Base-by-base conservation (phyloP, 352 stramenopile genomes). In the Phytopythium kandeliae region DNA sequence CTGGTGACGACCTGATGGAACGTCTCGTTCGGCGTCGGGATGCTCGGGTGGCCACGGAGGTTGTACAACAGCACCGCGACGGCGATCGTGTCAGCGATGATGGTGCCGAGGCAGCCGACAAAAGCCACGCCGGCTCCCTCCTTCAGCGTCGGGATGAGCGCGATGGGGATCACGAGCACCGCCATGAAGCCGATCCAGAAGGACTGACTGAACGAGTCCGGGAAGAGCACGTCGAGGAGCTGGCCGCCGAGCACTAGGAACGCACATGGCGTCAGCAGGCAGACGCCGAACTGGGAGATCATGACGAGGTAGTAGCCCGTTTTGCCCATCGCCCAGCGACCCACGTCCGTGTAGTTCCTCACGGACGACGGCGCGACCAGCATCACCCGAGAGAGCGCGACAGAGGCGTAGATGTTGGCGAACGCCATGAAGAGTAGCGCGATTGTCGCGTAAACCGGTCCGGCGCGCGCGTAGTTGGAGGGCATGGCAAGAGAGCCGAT, bases 401-500 rank as follows among this genome's bases (percentile, higher is more conserved):
- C 45, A 10, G 62, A 69, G 17, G 72, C 69, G 49, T 77, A 80
- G 28, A 74, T 67, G 54, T 84, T 84, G 44, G 67, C 61, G 45
- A 67, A 63, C 13, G 60, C 63, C 72, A 84, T 84, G 60, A 84
- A 78, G 40, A 71, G 50, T 46, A 79, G 54, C 16, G 72, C 72
- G 42, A 69, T 47, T 24, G 58, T 34, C 0, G 72, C 72, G 34
- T 66, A 41, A 1, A 55, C 21, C 0, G 67, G 65, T 0, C 72
- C 72, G 2, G 72, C 70, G 13, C 72, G 72, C 24, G 72, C 54
- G 36, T 65, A 85, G 46, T 82, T 85, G 33, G 56, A 60, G 0
- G 75, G 72, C 66, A 86, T 84, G 33, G 67, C 64, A 31, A 86
- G 61, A 16, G 74, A 72, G 6, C 74, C 74, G 35, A 85, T 73